Evolutionary conservation across 495 filamentous ascomycete species (phyloP).

Genomic region (Cetradonia linearis): DNA sequence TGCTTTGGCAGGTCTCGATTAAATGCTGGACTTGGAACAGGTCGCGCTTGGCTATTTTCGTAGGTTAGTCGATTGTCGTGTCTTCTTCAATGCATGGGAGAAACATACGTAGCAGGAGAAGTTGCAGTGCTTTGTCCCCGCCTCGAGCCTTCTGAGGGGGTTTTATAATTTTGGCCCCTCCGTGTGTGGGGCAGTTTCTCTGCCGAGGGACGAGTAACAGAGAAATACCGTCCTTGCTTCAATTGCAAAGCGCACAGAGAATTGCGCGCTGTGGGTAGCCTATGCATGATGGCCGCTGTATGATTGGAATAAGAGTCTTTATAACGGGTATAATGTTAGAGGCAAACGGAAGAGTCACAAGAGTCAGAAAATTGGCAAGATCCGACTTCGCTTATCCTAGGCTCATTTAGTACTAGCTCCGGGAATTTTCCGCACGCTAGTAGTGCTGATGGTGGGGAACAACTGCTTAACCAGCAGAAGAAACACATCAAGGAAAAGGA

Average conservation of each 20-base stretch:
- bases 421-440: not conserved
- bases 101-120: constrained; percentile 37
- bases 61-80: constrained; percentile 16
- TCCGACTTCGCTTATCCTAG: not conserved
- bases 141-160: constrained; percentile 29
- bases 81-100: not conserved
- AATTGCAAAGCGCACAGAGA: constrained; percentile 7
- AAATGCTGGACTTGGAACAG: constrained; percentile 61
- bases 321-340: not conserved
- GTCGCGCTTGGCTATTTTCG: constrained; percentile 35
- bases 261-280: not conserved
- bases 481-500: no score
- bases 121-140: constrained; percentile 43
- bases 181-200: constrained; percentile 37
- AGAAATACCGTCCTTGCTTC: constrained; percentile 25
- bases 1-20: constrained; percentile 50
- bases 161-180: constrained; percentile 18
- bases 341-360: not conserved
- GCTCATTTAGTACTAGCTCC: no score
- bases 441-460: not conserved
- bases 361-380: not conserved
- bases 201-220: constrained; percentile 34
- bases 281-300: constrained; percentile 11
- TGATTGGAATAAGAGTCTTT: not conserved
- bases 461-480: no score